Evolutionary conservation across 305 asterid genomes (phyloP), one percentile per base, ranked within the genome.

Genomic region (Fraxinus paxiana): DNA sequence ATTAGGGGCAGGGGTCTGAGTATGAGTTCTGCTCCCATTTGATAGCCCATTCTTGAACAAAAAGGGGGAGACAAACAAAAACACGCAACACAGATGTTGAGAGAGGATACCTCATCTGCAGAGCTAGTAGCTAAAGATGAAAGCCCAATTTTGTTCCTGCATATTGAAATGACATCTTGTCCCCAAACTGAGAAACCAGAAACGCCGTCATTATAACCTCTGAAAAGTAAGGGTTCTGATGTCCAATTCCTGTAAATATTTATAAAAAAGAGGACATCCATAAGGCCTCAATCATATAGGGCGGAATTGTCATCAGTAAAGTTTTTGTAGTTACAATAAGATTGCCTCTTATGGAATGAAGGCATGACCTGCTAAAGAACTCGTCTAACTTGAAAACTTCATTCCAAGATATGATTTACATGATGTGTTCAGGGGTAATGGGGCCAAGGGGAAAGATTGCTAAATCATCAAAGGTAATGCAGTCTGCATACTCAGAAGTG

Each of bases 141-240:
- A 73, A 94, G 84, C 48, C 98, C 94, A 77, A 96, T 96, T 85
- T 88, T 94, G 77, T 89, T 94, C 87, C 90, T 90, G 79, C 97
- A 89, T 82, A 93, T 88, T 69, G 98, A 94, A 81, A 96, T 96
- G 72, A 96, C 93, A 88, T 94, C 91, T 83, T 92, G 90, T 79
- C 99, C 99, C 98, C 98, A 92, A 76, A 94, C 83, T 48, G 98
- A 93, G 89, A 96, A 96, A 85, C 93, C 88, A 43, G 98, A 91
- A 81, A 94, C 89, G 35, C 98, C 93, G 70, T 94, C 98, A 77
- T 80, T 86, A 74, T 92, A 97, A 81, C 99, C 97, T 90, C 89
- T 90, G 77, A 86, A 90, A 79, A 89, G 88, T 79, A 88, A 83
- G 33, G 89, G 91, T 79, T 90, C 92, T 51, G 98, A 88, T 77